A percentile compares a stretch with the other conserved stretches of the same genome.
Evolutionary conservation across 768 basidiomycete species (phyloP).

Genomic region (Favolaschia claudopus): DNA sequence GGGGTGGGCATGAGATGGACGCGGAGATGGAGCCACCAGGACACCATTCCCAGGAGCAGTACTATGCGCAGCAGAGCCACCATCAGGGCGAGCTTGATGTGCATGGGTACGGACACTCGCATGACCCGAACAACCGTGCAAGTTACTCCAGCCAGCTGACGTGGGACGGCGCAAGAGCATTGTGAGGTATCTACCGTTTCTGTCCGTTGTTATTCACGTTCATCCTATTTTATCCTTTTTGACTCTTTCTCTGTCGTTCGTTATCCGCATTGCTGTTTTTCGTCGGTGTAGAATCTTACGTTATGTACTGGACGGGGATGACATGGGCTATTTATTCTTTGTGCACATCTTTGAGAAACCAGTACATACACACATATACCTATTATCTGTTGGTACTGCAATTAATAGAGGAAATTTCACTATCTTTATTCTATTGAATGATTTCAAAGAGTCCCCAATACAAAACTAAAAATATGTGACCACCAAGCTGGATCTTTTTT

Average conservation of each 20-base stretch:
- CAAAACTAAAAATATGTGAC: too few species aligned
- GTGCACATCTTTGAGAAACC: background rate
- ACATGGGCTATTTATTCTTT: conserved; percentile 20
- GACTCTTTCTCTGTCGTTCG: conserved; percentile 3
- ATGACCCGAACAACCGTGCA: conserved; percentile 33
- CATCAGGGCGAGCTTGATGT: conserved; percentile 36
- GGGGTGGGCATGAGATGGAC: conserved; percentile 12
- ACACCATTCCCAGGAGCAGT: background rate
- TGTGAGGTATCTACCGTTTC: conserved; percentile 40
- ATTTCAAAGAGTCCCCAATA: too few species aligned
- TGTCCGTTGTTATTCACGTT: conserved; percentile 25
- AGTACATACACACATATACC: conserved; percentile 24
- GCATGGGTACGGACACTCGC: conserved; percentile 22
- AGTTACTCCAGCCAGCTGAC: conserved; percentile 40
- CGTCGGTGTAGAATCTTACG: conserved; percentile 28
- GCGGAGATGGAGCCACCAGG: conserved; percentile 5
- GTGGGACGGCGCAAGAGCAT: conserved; percentile 50
- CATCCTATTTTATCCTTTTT: background rate
- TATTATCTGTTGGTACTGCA: conserved; percentile 26
- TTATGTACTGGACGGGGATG: too few species aligned
- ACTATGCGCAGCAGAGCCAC: conserved; percentile 25
- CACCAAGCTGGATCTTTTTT: too few species aligned
- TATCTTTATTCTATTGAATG: background rate
- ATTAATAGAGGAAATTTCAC: conserved; percentile 1
- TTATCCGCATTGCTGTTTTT: conserved; percentile 32